These are phyloP conservation scores for Candida ponderosae DNA, from an alignment of 805 yeast species.

Conservation along the genomic window DNA sequence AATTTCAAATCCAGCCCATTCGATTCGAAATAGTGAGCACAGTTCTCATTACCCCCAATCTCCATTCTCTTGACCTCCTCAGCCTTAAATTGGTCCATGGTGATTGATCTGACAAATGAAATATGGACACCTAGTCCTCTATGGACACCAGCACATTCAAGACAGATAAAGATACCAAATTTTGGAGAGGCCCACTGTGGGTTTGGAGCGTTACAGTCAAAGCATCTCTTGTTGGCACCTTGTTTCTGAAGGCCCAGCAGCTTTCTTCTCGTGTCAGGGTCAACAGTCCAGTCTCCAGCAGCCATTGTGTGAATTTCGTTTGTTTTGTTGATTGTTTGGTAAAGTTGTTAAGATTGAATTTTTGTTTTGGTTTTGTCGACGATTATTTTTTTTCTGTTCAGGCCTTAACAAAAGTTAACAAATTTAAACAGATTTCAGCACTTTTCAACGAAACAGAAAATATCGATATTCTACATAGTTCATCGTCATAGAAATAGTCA, in stretches of 20 bases:
- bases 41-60: slow-evolving; percentile 81
- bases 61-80: slow-evolving; percentile 91
- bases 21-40: slow-evolving; percentile 55
- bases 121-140: slow-evolving; percentile 95
- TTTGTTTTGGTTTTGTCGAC: neutral
- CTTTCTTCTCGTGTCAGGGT: slow-evolving; percentile 86
- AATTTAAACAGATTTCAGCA: too few relatives aligned
- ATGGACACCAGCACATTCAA: slow-evolving; percentile 97
- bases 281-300: slow-evolving; percentile 77
- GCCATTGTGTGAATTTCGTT: slow-evolving; percentile 7
- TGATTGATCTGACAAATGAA: slow-evolving; percentile 91
- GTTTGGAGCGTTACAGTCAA: slow-evolving; percentile 91
- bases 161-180: slow-evolving; percentile 93
- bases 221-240: slow-evolving; percentile 81
- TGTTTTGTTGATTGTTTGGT: too few relatives aligned
- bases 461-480: too few relatives aligned
- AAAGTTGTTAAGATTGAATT: too few relatives aligned
- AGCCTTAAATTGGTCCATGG: slow-evolving; percentile 97
- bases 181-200: slow-evolving; percentile 99
- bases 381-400: too few relatives aligned
- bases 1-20: slow-evolving; percentile 63
- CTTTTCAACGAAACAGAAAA: too few relatives aligned
- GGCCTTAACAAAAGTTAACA: too few relatives aligned
- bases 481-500: too few relatives aligned
- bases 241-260: slow-evolving; percentile 68